Conservation (phyloP, 768 basidiomycete species). For the Xerocomellus intermedius region DNA sequence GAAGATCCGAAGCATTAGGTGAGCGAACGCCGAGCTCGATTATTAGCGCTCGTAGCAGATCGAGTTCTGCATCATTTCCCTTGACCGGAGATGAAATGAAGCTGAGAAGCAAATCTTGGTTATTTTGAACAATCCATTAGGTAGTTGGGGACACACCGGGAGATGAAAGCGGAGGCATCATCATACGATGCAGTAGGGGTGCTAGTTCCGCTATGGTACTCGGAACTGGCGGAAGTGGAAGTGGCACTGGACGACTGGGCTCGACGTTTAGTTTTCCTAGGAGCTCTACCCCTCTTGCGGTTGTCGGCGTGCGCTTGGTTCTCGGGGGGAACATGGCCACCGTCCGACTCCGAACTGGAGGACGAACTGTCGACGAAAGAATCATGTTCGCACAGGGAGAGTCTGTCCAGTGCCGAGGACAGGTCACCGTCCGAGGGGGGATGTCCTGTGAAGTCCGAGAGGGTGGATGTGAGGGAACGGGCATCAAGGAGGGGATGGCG, state of each 20-base stretch:
- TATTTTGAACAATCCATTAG: neutral
- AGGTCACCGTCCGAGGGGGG: conserved; percentile 12
- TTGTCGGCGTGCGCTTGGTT: neutral
- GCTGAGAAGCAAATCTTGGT: conserved; percentile 10
- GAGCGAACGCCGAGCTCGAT: conserved; percentile 68
- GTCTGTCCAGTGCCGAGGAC: conserved; percentile 12
- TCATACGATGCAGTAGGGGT: conserved; percentile 23
- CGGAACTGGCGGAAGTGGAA: conserved; percentile 4
- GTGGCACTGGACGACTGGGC: neutral
- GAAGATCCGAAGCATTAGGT: conserved; percentile 45
- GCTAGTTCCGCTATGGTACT: conserved; percentile 5
- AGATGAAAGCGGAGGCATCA: conserved; percentile 28
- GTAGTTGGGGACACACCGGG: conserved; percentile 16
- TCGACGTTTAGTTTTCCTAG: conserved; percentile 1
- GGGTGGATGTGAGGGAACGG: conserved; percentile 11
- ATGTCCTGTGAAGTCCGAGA: conserved; percentile 4
- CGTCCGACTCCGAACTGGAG: conserved; percentile 9
- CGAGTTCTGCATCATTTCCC: conserved; percentile 38
- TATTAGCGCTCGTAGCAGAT: conserved; percentile 69
- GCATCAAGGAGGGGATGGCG: conserved; percentile 17
- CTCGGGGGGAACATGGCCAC: neutral
- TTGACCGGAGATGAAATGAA: conserved; percentile 22
- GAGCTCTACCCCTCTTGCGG: neutral
- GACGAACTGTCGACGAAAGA: conserved; percentile 3
- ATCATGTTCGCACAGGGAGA: conserved; percentile 17